Percentiles rank a stretch among this genome's conserved stretches.
Evolutionary conservation across 495 filamentous ascomycete species (phyloP).

Genomic region (Trichoderma orchidacearum): DNA sequence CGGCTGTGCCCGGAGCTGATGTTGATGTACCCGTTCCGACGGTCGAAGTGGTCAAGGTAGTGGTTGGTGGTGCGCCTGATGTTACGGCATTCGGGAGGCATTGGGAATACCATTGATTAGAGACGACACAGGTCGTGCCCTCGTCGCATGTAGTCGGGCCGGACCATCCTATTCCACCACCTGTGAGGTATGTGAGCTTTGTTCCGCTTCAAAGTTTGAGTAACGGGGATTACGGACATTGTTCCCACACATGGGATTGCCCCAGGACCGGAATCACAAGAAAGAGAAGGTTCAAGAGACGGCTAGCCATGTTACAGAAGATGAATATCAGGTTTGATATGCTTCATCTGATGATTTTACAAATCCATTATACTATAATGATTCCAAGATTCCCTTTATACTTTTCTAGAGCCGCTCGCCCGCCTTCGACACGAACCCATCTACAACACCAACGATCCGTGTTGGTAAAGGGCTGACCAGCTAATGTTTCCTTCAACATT

Average conservation of each 20-base stretch:
- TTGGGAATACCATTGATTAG: not conserved
- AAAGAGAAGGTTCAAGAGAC: not conserved
- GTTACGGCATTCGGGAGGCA: not conserved
- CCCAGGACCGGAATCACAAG: not conserved
- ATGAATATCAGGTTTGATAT: too few relatives aligned
- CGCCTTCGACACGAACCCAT: not conserved
- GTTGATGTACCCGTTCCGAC: not conserved
- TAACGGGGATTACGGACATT: not conserved
- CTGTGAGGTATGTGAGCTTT: not conserved
- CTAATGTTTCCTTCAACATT: too few relatives aligned
- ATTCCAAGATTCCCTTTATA: not conserved
- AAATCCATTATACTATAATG: not conserved
- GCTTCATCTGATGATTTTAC: not conserved
- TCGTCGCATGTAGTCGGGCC: not conserved
- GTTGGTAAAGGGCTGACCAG: too few relatives aligned
- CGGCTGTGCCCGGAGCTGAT: not conserved
- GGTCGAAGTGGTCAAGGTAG: not conserved
- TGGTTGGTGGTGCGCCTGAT: not conserved
- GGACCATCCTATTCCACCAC: not conserved
- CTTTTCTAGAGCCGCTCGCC: not conserved
- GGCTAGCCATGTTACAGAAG: not conserved
- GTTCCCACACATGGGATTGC: not conserved
- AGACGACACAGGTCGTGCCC: not conserved
- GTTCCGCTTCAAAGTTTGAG: not conserved
- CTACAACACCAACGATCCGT: not conserved